These are phyloP conservation scores for Myotisia sp. DNA, from an alignment of 2,329 filamentous ascomycete species.

Conservation along the genomic window DNA sequence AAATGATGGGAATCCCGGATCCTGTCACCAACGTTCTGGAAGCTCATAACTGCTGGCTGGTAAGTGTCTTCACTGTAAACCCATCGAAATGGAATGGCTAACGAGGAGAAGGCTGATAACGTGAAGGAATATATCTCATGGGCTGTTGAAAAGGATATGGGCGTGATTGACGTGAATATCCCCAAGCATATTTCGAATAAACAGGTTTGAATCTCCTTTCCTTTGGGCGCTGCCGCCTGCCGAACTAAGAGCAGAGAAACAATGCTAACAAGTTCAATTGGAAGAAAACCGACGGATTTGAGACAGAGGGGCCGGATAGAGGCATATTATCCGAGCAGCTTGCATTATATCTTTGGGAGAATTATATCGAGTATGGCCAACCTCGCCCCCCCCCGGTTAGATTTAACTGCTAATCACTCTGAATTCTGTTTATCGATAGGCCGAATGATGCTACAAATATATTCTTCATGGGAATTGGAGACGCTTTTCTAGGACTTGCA, in stretches of 20 bases:
- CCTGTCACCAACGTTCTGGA: constrained; percentile 59
- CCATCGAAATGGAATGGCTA: constrained; percentile 6
- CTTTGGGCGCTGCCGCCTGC: too few species aligned
- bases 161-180: constrained; percentile 81
- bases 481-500: constrained; percentile 71
- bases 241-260: constrained; percentile 12
- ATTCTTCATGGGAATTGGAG: constrained; percentile 78
- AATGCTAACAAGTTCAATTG: constrained; percentile 2
- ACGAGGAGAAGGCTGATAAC: constrained; percentile 54
- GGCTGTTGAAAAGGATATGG: constrained; percentile 63
- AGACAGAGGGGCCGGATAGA: constrained; percentile 37
- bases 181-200: constrained; percentile 56
- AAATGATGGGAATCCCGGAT: constrained; percentile 53
- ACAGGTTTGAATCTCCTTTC: background rate
- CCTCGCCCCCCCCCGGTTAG: background rate
- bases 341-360: constrained; percentile 85
- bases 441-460: constrained; percentile 55
- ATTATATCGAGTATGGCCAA: constrained; percentile 60
- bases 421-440: constrained; percentile 22
- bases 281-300: constrained; percentile 17
- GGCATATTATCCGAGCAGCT: constrained; percentile 52
- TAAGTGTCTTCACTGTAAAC: constrained; percentile 36
- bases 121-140: constrained; percentile 71
- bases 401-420: constrained; percentile 1
- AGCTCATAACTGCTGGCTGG: constrained; percentile 75